phyloP scores from a whole-genome alignment of 331 rosid genomes.

The Malus hybrid region DNA sequence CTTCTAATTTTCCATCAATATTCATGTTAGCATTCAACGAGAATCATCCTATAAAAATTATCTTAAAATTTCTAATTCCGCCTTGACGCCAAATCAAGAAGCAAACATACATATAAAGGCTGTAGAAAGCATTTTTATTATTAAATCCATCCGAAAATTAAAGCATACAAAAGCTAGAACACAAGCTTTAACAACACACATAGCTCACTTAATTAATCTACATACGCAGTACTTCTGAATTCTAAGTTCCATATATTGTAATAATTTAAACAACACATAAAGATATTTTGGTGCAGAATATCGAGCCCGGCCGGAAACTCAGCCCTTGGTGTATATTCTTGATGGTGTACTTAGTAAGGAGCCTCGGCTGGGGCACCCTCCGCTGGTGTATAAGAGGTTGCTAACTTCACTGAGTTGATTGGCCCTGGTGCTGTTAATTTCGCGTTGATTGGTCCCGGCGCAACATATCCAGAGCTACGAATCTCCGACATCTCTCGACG shows the following conservation, averaged over 20 bases:
- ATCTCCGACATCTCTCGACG: slow-evolving; percentile 68
- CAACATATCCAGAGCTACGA: slow-evolving; percentile 57
- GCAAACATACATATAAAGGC: too few species aligned
- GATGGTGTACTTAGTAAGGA: not conserved
- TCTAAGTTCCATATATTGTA: not conserved
- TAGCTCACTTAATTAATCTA: not conserved
- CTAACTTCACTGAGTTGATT: not conserved
- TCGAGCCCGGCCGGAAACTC: not conserved
- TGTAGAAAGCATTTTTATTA: too few species aligned
- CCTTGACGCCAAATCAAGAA: not conserved
- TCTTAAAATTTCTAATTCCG: too few species aligned
- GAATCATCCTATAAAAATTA: too few species aligned
- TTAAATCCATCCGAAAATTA: not conserved
- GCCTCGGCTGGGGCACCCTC: not conserved
- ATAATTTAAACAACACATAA: not conserved
- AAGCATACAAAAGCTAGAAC: not conserved
- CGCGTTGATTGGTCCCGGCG: slow-evolving; percentile 47
- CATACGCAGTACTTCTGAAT: not conserved
- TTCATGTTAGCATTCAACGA: too few species aligned
- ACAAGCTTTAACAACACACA: not conserved
- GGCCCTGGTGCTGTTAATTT: slow-evolving; percentile 18
- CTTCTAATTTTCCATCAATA: too few species aligned
- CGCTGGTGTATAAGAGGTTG: not conserved
- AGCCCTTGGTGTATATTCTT: too few species aligned
- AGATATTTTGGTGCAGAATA: not conserved